These are phyloP conservation scores for Nannochloropsis gaditana DNA, from an alignment of 108 stramenopile species.

Conservation along the genomic window DNA sequence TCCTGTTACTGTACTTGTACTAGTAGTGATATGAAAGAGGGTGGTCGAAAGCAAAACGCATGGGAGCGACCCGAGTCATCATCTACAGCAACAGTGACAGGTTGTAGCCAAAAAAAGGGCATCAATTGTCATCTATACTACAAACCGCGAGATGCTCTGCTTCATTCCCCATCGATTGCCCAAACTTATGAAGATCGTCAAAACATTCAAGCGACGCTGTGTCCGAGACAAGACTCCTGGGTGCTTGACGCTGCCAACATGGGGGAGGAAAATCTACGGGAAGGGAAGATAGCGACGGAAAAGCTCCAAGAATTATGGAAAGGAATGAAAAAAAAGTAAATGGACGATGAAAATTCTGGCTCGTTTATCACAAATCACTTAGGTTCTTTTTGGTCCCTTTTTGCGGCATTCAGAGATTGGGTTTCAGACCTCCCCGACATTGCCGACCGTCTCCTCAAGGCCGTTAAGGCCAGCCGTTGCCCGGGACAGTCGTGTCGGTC, in stretches of 20 bases:
- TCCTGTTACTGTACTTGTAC: neutral
- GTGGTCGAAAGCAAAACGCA: neutral
- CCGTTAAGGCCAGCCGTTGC: too few species aligned
- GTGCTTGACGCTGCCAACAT: neutral
- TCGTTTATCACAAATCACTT: too few species aligned
- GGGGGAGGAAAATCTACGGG: neutral
- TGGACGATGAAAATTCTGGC: neutral
- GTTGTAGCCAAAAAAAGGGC: too few species aligned
- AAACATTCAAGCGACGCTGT: neutral
- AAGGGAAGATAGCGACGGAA: neutral
- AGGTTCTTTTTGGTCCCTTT: too few species aligned
- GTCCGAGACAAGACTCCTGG: neutral
- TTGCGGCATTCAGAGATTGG: too few species aligned
- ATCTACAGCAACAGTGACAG: neutral
- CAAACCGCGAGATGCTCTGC: neutral
- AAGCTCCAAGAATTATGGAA: neutral
- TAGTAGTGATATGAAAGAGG: neutral
- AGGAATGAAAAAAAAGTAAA: neutral
- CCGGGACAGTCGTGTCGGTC: too few species aligned
- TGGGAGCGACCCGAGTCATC: neutral
- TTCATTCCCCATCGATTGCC: neutral
- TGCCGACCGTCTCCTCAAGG: too few species aligned
- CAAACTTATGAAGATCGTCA: slow-evolving; percentile 12
- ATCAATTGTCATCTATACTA: neutral
- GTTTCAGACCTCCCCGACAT: too few species aligned